phyloP scores from a whole-genome alignment of 1,284 basidiomycete genomes.

The Ustilago sp. region DNA sequence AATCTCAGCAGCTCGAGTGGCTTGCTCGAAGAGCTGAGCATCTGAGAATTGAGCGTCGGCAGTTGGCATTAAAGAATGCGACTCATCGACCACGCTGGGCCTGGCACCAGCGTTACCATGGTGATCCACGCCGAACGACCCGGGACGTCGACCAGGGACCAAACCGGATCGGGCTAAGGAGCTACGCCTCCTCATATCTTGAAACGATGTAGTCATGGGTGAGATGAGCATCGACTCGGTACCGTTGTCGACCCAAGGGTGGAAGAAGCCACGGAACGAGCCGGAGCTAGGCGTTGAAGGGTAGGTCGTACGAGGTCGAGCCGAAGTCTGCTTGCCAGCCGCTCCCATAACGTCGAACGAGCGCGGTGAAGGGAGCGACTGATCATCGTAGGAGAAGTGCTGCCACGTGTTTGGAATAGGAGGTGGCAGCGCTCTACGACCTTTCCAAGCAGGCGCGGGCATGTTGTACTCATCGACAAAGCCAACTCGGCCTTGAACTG shows the following conservation, averaged over 20 bases:
- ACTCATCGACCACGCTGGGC: not conserved
- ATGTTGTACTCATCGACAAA: constrained; percentile 10
- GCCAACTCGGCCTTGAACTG: not conserved
- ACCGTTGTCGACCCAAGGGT: constrained; percentile 38
- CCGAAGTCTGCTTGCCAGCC: constrained; percentile 3
- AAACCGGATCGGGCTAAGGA: constrained; percentile 20
- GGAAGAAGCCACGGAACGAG: constrained; percentile 43
- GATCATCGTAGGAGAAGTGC: constrained; percentile 39
- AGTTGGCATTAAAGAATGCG: not conserved
- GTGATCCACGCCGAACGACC: constrained; percentile 21
- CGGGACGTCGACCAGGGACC: constrained; percentile 14
- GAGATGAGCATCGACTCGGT: constrained; percentile 48
- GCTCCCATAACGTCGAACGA: constrained; percentile 18
- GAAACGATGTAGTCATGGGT: constrained; percentile 33
- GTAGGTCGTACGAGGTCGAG: constrained; percentile 27
- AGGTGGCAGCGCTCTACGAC: constrained; percentile 22
- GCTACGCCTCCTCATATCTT: constrained; percentile 34
- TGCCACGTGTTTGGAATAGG: constrained; percentile 48
- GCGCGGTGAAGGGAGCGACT: constrained; percentile 42
- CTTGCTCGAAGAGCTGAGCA: constrained; percentile 28
- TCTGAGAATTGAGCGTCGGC: constrained; percentile 13
- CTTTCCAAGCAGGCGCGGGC: constrained; percentile 38
- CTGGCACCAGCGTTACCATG: not conserved
- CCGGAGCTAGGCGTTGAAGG: constrained; percentile 40
- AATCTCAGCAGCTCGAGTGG: constrained; percentile 18